Conservation (phyloP, 306 rosid species). For the Acmispon strigosus region DNA sequence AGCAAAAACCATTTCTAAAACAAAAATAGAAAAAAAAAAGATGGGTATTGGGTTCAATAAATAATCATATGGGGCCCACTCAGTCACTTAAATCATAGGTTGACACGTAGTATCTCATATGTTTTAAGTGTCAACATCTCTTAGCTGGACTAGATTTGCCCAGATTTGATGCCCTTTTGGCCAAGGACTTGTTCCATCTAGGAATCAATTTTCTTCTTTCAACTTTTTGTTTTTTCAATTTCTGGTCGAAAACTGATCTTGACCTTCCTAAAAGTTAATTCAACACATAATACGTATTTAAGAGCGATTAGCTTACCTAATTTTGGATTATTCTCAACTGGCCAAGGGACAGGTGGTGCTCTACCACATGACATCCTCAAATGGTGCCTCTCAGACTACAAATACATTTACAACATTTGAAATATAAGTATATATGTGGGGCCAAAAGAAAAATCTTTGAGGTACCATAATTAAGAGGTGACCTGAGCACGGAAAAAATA, state of each 20-base stretch:
- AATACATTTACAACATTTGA: neutral
- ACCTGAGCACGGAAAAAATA: neutral
- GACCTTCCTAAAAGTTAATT: neutral
- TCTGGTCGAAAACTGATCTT: neutral
- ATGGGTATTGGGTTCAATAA: too few relatives aligned
- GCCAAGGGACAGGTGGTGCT: neutral
- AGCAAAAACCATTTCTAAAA: too few relatives aligned
- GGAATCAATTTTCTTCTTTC: neutral
- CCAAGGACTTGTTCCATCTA: neutral
- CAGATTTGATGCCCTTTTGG: constrained; percentile 29
- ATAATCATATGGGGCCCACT: neutral
- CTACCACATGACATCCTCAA: constrained; percentile 4
- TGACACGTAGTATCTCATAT: constrained; percentile 37
- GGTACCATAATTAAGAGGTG: too few relatives aligned
- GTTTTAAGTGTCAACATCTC: constrained; percentile 32
- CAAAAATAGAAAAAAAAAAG: too few relatives aligned
- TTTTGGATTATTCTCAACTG: neutral
- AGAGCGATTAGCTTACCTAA: neutral
- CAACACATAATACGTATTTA: neutral
- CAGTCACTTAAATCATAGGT: neutral
- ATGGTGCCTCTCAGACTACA: neutral
- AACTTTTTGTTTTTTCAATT: neutral
- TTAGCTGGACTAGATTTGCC: constrained; percentile 39
- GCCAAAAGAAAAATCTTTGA: neutral
- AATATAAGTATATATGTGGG: neutral